Evolutionary conservation across 352 stramenopile genomes (phyloP), one percentile per base, ranked within the genome.

Genomic region (Peronospora tabacina): DNA sequence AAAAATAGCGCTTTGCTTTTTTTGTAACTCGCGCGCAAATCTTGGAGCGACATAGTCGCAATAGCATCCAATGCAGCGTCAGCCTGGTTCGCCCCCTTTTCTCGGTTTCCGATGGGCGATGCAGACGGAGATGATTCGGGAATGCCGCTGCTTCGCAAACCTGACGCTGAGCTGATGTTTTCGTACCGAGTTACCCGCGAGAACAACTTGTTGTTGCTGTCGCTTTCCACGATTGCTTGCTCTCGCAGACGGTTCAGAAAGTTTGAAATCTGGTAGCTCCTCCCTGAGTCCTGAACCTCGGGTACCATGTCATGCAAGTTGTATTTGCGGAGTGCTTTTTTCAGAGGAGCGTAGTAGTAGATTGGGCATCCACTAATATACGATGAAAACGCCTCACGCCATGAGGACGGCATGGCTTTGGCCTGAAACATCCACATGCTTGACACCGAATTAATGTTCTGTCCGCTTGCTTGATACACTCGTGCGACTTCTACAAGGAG

Each of bases 241-340:
- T 92, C 76, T 9, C 77, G 72, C 3, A 90, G 58, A 6, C 81
- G 73, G 49, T 79, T 90, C 19, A 91, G 61, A 37, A 70, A 87
- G 28, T 62, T 87, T 11, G 79, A 85, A 30, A 90, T 86, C 60
- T 88, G 83, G 46, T 92, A 94, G 46, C 82, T 93, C 19, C 83
- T 65, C 1, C 83, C 83, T 0, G 68, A 81, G 42, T 94, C 83
- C 26, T 89, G 74, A 2, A 89, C 72, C 19, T 94, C 83, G 1
- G 83, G 77, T 1, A 94, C 78, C 58, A 94, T 84, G 35, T 92
- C 82, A 19, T 94, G 83, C 38, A 94, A 52, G 42, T 92, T 94
- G 61, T 93, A 94, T 46, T 88, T 91, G 38, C 78, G 71, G 22
- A 94, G 61, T 6, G 78, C 73, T 52, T 93, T 92, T 48, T 89